Conservation (phyloP, 164 flowering plant species). For the Aristolochia contorta region DNA sequence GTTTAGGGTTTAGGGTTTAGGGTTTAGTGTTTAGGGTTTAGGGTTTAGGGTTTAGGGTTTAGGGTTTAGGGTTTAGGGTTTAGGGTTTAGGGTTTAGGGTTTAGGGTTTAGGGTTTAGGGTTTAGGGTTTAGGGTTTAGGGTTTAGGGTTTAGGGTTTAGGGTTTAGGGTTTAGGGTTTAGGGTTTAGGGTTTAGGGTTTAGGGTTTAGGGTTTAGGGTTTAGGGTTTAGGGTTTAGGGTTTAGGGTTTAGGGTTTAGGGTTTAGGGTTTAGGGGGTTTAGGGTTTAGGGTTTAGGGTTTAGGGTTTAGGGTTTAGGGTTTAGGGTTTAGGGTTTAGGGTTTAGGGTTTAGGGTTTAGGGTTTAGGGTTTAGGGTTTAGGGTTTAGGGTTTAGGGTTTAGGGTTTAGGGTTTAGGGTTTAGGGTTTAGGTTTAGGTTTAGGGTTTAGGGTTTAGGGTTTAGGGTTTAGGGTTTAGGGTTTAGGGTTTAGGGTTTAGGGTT, state of each 20-base stretch:
- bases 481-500: conserved; percentile 8
- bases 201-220: conserved; percentile 13
- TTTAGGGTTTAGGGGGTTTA: conserved; percentile 7
- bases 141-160: conserved; percentile 7
- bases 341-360: conserved; percentile 9
- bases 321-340: conserved; percentile 10
- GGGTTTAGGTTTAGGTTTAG: conserved; percentile 2
- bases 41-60: conserved; percentile 11
- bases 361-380: conserved; percentile 15
- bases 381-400: conserved; percentile 13
- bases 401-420: conserved; percentile 10
- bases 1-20: conserved; percentile 2
- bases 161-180: conserved; percentile 6
- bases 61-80: conserved; percentile 10
- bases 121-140: conserved; percentile 8
- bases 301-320: conserved; percentile 11
- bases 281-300: conserved; percentile 9
- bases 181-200: conserved; percentile 9
- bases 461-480: conserved; percentile 14
- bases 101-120: conserved; percentile 10
- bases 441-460: conserved; percentile 13
- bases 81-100: conserved; percentile 12
- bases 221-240: conserved; percentile 14
- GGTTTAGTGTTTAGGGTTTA: conserved; percentile 2
- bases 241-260: conserved; percentile 12